Percentiles rank a stretch among this genome's conserved stretches.
phyloP scores from a whole-genome alignment of 2,329 filamentous ascomycete species.

The Aspergillus sp. region DNA sequence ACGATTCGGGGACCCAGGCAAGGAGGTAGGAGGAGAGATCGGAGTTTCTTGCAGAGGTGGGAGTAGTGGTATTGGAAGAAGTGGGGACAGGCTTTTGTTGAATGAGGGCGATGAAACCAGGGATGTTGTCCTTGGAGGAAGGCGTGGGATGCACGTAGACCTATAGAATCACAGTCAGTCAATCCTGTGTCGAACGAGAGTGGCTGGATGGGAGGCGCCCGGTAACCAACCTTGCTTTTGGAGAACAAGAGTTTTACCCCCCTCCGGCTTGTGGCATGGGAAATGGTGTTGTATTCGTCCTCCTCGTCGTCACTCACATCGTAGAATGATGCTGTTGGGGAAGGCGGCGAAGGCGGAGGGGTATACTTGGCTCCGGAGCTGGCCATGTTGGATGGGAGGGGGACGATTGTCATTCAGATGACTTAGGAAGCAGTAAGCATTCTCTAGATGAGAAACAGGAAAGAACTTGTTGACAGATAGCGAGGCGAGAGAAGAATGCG shows the following conservation, averaged over 20 bases:
- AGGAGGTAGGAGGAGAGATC: conserved; percentile 74
- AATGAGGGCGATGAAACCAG: conserved; percentile 87
- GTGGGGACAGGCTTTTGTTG: conserved; percentile 69
- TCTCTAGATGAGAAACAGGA: background rate
- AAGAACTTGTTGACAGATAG: conserved; percentile 4
- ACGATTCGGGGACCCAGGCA: conserved; percentile 89
- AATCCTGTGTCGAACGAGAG: background rate
- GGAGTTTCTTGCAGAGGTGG: conserved; percentile 44
- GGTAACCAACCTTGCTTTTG: conserved; percentile 78
- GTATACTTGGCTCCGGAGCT: conserved; percentile 32
- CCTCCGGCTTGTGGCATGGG: conserved; percentile 70
- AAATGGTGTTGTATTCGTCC: conserved; percentile 90
- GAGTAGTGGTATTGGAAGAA: conserved; percentile 33
- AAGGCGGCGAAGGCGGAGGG: conserved; percentile 52
- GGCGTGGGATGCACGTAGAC: conserved; percentile 96
- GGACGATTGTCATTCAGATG: background rate
- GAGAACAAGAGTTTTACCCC: conserved; percentile 93
- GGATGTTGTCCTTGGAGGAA: conserved; percentile 91
- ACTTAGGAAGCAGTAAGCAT: background rate
- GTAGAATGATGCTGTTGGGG: conserved; percentile 86
- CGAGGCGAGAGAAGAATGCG: background rate
- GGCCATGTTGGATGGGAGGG: conserved; percentile 24
- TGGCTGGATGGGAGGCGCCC: too few relatives aligned
- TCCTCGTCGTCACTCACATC: conserved; percentile 96
- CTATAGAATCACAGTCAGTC: conserved; percentile 41